phyloP scores from a whole-genome alignment of 371 early-diverging fungal species.

The Mucor lusitanicus region DNA sequence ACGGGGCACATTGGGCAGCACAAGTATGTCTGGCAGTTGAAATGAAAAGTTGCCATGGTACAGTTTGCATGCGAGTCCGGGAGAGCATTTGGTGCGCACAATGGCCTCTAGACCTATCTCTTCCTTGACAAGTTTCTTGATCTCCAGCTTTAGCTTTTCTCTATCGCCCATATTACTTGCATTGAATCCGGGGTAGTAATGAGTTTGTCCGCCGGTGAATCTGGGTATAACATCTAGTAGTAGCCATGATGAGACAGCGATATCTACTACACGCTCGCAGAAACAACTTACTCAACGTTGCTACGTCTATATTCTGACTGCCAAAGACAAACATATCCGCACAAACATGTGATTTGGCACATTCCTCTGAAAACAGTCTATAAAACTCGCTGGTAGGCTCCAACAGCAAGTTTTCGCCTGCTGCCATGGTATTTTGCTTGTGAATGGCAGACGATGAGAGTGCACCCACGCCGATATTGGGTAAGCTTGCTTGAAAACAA shows the following conservation, averaged over 20 bases:
- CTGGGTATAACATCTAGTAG: conserved; percentile 64
- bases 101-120: conserved; percentile 85
- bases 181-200: conserved; percentile 84
- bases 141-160: conserved; percentile 69
- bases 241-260: background rate
- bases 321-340: conserved; percentile 86
- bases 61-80: conserved; percentile 74
- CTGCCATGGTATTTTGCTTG: conserved; percentile 52
- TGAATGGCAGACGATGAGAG: conserved; percentile 27
- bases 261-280: background rate
- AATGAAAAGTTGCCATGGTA: conserved; percentile 89
- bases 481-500: conserved; percentile 67
- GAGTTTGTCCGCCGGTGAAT: conserved; percentile 86
- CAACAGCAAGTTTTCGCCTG: conserved; percentile 48
- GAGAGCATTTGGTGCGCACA: conserved; percentile 82
- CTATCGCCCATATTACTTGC: conserved; percentile 66
- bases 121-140: conserved; percentile 65
- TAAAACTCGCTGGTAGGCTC: conserved; percentile 76
- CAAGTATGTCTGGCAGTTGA: conserved; percentile 80
- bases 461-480: conserved; percentile 67
- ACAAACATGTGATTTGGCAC: conserved; percentile 76
- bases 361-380: conserved; percentile 77
- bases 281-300: conserved; percentile 67
- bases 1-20: conserved; percentile 83
- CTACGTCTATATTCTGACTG: conserved; percentile 72